These are phyloP conservation scores for Warburgia ugandensis DNA, from an alignment of 164 flowering plant genomes.

Conservation along the genomic window DNA sequence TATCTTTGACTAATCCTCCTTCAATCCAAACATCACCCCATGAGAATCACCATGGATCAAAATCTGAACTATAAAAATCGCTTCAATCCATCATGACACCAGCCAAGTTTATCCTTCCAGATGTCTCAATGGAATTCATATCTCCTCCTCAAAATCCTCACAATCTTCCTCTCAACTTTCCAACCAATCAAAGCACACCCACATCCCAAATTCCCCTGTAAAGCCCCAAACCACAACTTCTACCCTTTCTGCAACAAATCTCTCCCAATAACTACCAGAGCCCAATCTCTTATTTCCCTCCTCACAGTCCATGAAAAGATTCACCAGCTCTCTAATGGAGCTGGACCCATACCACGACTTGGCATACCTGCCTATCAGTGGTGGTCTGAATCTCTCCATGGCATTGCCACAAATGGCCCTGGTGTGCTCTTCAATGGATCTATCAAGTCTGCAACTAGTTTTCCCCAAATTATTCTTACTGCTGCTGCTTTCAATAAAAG, in stretches of 20 bases:
- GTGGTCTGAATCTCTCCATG: constrained; percentile 53
- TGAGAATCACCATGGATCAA: background rate
- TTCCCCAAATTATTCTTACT: constrained; percentile 39
- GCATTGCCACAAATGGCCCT: constrained; percentile 28
- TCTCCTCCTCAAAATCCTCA: constrained; percentile 6
- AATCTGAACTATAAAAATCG: no score
- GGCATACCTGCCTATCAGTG: constrained; percentile 37
- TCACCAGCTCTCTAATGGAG: constrained; percentile 28
- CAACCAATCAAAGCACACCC: background rate
- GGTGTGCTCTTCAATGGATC: constrained; percentile 28
- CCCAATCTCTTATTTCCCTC: constrained; percentile 21
- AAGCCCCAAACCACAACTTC: constrained; percentile 12
- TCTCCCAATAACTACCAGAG: constrained; percentile 24
- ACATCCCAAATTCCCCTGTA: constrained; percentile 16
- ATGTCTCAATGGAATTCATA: constrained; percentile 5
- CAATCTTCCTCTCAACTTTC: background rate
- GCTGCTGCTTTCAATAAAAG: constrained; percentile 31
- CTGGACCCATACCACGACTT: constrained; percentile 23
- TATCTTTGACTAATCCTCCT: no score
- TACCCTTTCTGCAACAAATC: constrained; percentile 28
- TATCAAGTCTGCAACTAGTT: constrained; percentile 29
- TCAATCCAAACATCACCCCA: no score
- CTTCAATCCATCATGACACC: no score
- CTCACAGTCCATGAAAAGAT: constrained; percentile 36
- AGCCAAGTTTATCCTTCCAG: no score